Evolutionary conservation across 2,329 filamentous ascomycete genomes (phyloP), one percentile per base, ranked within the genome.

Genomic region (Calonectria multiphialidica): DNA sequence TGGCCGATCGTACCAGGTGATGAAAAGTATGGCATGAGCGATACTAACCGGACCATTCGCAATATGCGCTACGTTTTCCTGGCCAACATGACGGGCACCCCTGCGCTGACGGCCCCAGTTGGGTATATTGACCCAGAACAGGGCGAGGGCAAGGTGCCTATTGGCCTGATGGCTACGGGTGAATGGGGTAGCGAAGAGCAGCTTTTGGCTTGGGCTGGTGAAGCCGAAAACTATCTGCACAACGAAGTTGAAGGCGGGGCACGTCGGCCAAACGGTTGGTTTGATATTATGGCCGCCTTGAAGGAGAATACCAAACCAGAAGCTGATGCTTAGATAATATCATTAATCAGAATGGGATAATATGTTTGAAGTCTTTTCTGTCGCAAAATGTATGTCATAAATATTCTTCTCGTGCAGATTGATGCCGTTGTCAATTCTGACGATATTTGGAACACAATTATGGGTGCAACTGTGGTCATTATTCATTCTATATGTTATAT

Each of bases 31-130:
- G 96, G 96, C 2, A 86, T 95, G 76, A 92, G 89, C 44, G 93
- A 98, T 81, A 92, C 89, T 0, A 95, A 97, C 81, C 87, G 85
- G 72, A 92, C 91, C 18, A 86, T 98, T n/a, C 87, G 90, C 30
- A 94, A 90, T 80, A 98, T 98, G 95, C 91, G 93, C 82, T 98
- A 95, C 83, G 92, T 94, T 18, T 98, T 94, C 90, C 84, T 98
- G 42, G 93, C 95, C 8, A 98, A 98, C 83, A 92, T 95, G 77
- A 91, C 88, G 0, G 96, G 96, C 0, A 92, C 92, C 61, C 96
- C 96, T 1, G 91, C 94, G 1, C 89, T 97, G 15, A 91, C 87
- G 55, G 91, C 91, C 42, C 95, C 96, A 0, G 91, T 94, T 13
- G 95, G 94, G 1, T 98, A 95, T 83, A 88, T 87, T 4, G 85